Conservation (phyloP, 257 asterid genomes). For the Solanum piurae region DNA sequence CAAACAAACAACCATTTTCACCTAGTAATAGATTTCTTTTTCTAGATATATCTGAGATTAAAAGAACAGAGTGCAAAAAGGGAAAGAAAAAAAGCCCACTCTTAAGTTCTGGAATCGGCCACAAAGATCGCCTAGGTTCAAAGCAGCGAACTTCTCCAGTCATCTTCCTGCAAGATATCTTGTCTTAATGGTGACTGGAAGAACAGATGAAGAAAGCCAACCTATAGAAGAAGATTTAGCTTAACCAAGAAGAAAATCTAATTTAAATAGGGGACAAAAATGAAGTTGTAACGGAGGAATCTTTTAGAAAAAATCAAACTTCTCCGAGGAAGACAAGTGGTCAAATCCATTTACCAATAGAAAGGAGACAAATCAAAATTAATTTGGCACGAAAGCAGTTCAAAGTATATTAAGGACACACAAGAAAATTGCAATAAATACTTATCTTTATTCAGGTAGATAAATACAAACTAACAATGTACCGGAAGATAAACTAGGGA, state of each 20-base stretch:
- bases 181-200: neutral
- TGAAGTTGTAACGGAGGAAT: neutral
- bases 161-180: neutral
- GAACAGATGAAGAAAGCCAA: neutral
- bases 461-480: neutral
- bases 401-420: neutral
- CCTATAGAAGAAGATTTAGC: neutral
- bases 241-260: neutral
- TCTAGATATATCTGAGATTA: neutral
- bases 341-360: neutral
- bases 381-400: neutral
- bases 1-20: neutral
- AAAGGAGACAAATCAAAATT: neutral
- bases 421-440: neutral
- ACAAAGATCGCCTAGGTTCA: neutral
- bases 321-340: neutral
- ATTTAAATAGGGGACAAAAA: neutral
- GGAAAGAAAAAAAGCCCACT: neutral
- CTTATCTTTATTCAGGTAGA: neutral
- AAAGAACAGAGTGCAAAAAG: neutral
- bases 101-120: neutral
- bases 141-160: conserved; percentile 1
- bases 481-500: neutral
- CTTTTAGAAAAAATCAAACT: neutral
- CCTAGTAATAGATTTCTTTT: neutral